A percentile compares a stretch with the other conserved stretches of the same genome.
Conservation (phyloP, 495 filamentous ascomycete genomes). For the Copromyces sp. region DNA sequence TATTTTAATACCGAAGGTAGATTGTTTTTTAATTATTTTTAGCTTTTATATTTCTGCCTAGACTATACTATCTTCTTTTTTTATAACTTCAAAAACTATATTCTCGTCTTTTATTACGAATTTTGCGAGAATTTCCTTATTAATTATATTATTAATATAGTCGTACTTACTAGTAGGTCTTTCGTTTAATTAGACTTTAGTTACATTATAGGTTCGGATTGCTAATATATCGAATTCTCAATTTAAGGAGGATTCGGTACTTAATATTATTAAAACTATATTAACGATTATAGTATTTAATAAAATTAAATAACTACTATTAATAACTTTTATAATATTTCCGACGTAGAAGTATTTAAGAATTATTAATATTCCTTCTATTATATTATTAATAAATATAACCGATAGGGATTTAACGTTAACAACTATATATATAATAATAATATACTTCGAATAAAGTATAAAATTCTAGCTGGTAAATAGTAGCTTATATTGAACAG, state of each 20-base stretch:
- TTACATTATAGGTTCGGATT: neutral
- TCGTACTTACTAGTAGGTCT: neutral
- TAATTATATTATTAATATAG: neutral
- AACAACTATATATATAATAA: neutral
- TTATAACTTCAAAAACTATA: neutral
- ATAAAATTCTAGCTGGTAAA: neutral
- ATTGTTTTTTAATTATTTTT: too few relatives aligned
- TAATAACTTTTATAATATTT: neutral
- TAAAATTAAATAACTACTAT: neutral
- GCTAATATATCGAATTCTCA: neutral
- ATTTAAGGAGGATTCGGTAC: neutral
- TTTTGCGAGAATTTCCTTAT: neutral
- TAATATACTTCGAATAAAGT: neutral
- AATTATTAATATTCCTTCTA: neutral
- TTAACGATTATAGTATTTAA: too few relatives aligned
- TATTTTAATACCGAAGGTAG: too few relatives aligned
- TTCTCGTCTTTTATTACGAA: neutral
- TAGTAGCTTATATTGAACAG: neutral
- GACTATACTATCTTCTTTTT: neutral
- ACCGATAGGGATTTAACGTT: accelerated
- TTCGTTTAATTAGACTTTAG: neutral
- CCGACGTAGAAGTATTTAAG: too few relatives aligned
- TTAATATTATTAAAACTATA: too few relatives aligned
- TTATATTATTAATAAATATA: neutral
- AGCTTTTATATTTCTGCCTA: neutral